Conservation (phyloP, 805 yeast species). For the Saturnispora bothae region DNA sequence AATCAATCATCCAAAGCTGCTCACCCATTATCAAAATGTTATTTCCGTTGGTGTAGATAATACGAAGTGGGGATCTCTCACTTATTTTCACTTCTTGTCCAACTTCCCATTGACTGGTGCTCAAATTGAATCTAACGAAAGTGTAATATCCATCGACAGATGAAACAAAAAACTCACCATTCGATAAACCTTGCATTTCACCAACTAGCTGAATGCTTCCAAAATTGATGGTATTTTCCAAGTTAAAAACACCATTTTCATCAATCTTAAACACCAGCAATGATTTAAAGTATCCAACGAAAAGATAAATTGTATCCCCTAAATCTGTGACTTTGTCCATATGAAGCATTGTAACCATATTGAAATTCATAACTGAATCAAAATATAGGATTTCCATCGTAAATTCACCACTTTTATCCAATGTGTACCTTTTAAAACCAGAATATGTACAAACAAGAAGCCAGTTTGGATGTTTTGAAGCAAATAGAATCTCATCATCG, state of each 20-base stretch:
- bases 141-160: constrained; percentile 19
- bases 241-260: neutral
- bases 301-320: neutral
- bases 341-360: constrained; percentile 1
- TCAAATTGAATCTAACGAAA: constrained; percentile 2
- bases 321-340: neutral
- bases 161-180: constrained; percentile 12
- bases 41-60: constrained; percentile 7
- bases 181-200: neutral
- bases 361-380: neutral
- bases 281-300: constrained; percentile 1
- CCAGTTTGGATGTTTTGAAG: neutral
- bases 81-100: constrained; percentile 3
- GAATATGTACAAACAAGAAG: neutral
- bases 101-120: neutral
- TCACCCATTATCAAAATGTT: constrained; percentile 16
- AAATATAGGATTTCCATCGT: neutral
- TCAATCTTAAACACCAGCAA: neutral
- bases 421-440: neutral
- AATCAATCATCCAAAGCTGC: constrained; percentile 22
- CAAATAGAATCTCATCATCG: neutral
- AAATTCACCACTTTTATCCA: neutral
- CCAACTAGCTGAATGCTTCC: neutral
- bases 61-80: constrained; percentile 17
- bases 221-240: neutral